Conservation (phyloP, 768 basidiomycete genomes). For the Gautieria morchelliformis region DNA sequence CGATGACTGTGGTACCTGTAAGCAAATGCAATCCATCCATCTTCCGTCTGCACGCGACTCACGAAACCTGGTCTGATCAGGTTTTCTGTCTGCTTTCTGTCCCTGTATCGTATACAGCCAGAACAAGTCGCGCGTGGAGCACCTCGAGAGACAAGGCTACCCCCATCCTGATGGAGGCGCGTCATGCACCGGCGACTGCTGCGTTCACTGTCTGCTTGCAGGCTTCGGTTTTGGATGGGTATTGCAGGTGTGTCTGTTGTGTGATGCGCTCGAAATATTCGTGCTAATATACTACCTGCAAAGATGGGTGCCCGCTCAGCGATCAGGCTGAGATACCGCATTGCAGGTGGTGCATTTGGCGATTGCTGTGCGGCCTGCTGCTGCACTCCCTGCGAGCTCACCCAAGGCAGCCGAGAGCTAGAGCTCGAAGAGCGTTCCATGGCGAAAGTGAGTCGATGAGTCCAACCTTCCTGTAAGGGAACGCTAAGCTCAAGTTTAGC, state of each 20-base stretch:
- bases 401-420: conserved; percentile 39
- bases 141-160: conserved; percentile 22
- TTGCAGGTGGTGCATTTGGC: conserved; percentile 32
- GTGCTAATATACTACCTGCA: conserved; percentile 17
- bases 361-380: conserved; percentile 34
- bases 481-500: no score
- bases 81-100: conserved; percentile 22
- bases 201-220: conserved; percentile 7
- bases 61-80: not conserved
- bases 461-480: no score
- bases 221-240: conserved; percentile 23
- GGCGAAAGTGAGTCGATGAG: not conserved
- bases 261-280: not conserved
- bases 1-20: conserved; percentile 18
- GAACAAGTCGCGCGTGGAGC: conserved; percentile 25
- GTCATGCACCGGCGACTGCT: conserved; percentile 13
- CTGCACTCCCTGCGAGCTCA: conserved; percentile 39
- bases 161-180: conserved; percentile 30
- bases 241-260: conserved; percentile 26
- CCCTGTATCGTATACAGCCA: conserved; percentile 31
- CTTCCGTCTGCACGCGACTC: not conserved
- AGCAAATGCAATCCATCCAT: not conserved
- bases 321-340: conserved; percentile 35
- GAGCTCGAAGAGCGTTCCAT: conserved; percentile 32
- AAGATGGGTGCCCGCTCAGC: conserved; percentile 28